Evolutionary conservation across 768 basidiomycete species (phyloP), one percentile per base, ranked within the genome.

Genomic region (Phanerochaete carnosa): DNA sequence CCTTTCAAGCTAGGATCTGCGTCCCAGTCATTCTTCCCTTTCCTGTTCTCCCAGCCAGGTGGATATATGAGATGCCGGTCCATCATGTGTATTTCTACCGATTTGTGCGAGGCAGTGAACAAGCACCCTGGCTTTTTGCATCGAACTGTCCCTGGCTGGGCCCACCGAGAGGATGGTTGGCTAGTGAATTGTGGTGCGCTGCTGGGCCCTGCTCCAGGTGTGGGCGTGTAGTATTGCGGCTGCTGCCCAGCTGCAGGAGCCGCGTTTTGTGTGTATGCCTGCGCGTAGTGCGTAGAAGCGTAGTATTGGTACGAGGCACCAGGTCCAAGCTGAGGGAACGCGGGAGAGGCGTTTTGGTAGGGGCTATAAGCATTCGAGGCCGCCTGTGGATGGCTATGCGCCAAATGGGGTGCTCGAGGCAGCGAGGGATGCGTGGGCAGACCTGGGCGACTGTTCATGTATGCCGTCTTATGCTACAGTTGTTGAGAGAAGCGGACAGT

Each of bases 61-160:
- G 93, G 92, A 64, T 84, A 92, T 50, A 94, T 85, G 45, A 94
- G 79, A 71, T 94, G 92, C n/a, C 92, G 80, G 66, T 94, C 92
- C 92, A 93, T 94, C 85, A 86, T 88, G 68, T 95, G 93, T 29
- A 77, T 79, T 71, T 93, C 88, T 16, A 93, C 83, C 26, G 83
- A 76, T 69, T 90, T 90, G 43, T 77, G 75, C 3, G 90, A 87
- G 33, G 89, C 92, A 39, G 76, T 76, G 66, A 91, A 95, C 6
- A 70, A 65, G 70, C 92, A 95, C n/a, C 79, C 79, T 45, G 74
- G 77, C 65, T 88, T 78, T 8, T 81, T 79, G 70, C 91, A 93
- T 57, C 81, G 80, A 63, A 64, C 70, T 64, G 76, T 80, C 3
- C 91, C 91, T 43, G 83, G 69, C 58, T 85, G 85, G 68, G 88